A percentile compares a stretch with the other conserved stretches of the same genome.
Evolutionary conservation across 208 protist species (phyloP).

Genomic region (Trypanosoma theileri): DNA sequence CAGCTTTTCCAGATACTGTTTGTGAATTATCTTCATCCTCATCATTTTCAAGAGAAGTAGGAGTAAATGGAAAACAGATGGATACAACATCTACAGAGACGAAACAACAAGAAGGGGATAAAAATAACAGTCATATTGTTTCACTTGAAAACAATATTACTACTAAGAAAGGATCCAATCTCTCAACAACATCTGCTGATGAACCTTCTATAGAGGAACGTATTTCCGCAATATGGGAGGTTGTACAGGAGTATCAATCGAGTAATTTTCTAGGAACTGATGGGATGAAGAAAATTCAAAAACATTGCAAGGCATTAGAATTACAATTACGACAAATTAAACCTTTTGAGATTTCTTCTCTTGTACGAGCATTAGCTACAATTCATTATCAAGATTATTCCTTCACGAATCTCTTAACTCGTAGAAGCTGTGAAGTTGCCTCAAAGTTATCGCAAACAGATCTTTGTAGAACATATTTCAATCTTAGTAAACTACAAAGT

Average conservation of each 20-base stretch:
- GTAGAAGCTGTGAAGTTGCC: conserved; percentile 77
- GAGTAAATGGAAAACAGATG: neutral
- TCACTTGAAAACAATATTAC: neutral
- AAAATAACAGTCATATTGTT: conserved; percentile 1
- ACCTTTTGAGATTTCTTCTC: conserved; percentile 35
- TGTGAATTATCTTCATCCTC: neutral
- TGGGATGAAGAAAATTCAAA: conserved; percentile 31
- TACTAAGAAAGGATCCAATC: neutral
- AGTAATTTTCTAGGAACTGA: conserved; percentile 30
- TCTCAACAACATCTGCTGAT: neutral
- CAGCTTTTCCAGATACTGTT: neutral
- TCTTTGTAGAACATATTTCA: conserved; percentile 68
- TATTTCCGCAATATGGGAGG: conserved; percentile 34
- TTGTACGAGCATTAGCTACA: conserved; percentile 56
- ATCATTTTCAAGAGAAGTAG: neutral
- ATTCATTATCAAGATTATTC: conserved; percentile 75
- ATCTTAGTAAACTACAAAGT: conserved; percentile 69
- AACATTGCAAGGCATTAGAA: conserved; percentile 50
- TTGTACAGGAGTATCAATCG: conserved; percentile 31
- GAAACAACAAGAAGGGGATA: neutral
- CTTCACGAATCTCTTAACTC: conserved; percentile 58
- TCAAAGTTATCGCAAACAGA: conserved; percentile 42
- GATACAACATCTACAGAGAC: neutral
- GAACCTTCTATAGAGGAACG: conserved; percentile 30
- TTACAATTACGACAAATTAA: conserved; percentile 55